These are phyloP conservation scores for Moesziomyces antarcticus DNA, from an alignment of 1,284 basidiomycete species.

Conservation along the genomic window DNA sequence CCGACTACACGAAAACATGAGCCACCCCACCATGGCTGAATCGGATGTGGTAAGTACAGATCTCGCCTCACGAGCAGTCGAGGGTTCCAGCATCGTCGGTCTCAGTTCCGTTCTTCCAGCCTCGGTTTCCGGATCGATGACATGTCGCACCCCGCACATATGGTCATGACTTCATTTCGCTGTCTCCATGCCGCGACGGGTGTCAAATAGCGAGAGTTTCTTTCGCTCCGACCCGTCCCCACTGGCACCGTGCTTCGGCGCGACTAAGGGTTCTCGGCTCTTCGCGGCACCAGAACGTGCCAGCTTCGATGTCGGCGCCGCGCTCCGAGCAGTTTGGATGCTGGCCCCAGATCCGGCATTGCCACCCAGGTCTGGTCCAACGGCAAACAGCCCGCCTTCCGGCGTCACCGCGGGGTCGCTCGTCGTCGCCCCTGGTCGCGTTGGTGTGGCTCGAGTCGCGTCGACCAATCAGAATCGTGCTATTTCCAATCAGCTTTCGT, in stretches of 20 bases:
- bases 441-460: not conserved
- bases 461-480: slow-evolving; percentile 41
- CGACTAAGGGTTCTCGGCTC: no score
- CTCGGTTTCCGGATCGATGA: no score
- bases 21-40: not conserved
- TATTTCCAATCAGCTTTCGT: slow-evolving; percentile 28
- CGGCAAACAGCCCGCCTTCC: no score
- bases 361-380: no score
- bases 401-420: no score
- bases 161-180: slow-evolving; percentile 16
- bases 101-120: no score
- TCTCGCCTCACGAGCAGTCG: not conserved
- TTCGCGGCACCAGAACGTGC: not conserved
- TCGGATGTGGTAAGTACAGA: slow-evolving; percentile 21
- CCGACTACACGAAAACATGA: slow-evolving; percentile 2
- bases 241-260: no score
- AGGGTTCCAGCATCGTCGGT: not conserved
- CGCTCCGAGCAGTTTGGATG: no score
- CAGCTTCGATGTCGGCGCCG: not conserved
- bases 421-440: no score
- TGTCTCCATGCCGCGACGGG: not conserved
- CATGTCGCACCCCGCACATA: no score
- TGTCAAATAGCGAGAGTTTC: not conserved
- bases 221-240: not conserved
- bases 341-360: no score